Conservation (phyloP, 495 filamentous ascomycete genomes). For the Penicillium steckii region DNA sequence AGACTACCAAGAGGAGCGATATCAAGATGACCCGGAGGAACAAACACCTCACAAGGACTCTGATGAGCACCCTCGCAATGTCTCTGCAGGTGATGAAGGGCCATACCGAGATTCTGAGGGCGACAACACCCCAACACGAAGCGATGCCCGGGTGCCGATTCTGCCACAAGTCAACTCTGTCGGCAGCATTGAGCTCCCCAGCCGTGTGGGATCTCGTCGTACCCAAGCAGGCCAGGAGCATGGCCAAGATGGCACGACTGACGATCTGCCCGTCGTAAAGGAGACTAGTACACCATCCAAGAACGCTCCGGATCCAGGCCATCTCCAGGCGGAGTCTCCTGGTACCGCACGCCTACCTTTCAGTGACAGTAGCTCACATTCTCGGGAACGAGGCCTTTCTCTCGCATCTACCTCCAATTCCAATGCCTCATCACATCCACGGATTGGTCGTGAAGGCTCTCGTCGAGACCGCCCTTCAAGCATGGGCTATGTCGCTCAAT, state of each 20-base stretch:
- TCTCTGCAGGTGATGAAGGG: conserved; percentile 28
- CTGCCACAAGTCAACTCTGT: conserved; percentile 62
- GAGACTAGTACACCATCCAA: conserved; percentile 18
- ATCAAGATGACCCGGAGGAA: conserved; percentile 57
- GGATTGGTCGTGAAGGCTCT: conserved; percentile 26
- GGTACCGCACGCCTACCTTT: conserved; percentile 57
- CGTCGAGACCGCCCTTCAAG: conserved; percentile 61
- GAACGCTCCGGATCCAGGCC: conserved; percentile 11
- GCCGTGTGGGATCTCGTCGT: conserved; percentile 60
- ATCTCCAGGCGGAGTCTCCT: conserved; percentile 32
- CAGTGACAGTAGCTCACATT: conserved; percentile 51
- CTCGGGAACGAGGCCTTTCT: conserved; percentile 45
- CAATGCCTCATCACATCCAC: conserved; percentile 42
- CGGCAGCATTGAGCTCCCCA: conserved; percentile 63
- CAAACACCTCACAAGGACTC: conserved; percentile 20
- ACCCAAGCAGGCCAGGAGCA: conserved; percentile 36
- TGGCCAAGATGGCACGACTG: conserved; percentile 5
- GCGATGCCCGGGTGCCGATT: conserved; percentile 40
- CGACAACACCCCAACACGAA: conserved; percentile 22
- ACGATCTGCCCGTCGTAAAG: conserved; percentile 21
- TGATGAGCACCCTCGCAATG: conserved; percentile 27
- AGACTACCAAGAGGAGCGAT: conserved; percentile 53
- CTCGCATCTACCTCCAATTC: conserved; percentile 46
- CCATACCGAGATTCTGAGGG: conserved; percentile 50
- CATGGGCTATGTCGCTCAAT: conserved; percentile 73